Evolutionary conservation across 1,139 yeast genomes (phyloP), one percentile per base, ranked within the genome.

Genomic region (Sugiyamaella pinicola): DNA sequence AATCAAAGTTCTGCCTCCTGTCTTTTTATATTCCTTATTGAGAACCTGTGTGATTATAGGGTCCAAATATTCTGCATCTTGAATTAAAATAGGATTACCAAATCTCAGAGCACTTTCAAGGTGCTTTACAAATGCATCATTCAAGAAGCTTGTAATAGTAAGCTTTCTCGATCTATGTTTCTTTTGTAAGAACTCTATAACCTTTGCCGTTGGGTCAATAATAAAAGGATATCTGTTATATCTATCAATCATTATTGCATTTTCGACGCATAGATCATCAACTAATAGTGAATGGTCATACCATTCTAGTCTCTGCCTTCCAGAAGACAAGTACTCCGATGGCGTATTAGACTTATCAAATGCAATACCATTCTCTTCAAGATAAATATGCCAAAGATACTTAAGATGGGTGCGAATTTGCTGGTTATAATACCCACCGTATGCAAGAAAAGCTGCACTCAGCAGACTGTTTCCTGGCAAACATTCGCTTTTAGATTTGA

Each of bases 31-130:
- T 56, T 88, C 96, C 43, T 74, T 73, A 51, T 82, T 76, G 43
- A 93, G 69, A 1, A 91, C 68, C 0, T 85, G 75, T 54, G 81
- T 81, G 19, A 91, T 65, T 10, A 87, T 71, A 0, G 97, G 96
- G 66, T 91, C 93, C 64, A 81, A 82, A 60, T 78, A 73, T 64
- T 91, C 97, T 2, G 91, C 89, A 68, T 91, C 95, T 61, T 81
- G 82, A 28, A 91, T 77, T 10, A 91, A 65, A 8, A 91, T 72
- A 0, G 79, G 65, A 3, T 89, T 90, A 7, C 99, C 98, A 74
- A 91, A 91, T 56, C 95, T 74, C 24, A 91, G 68, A 0, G 96
- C 84, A 64, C 89, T 86, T 64, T 89, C 96, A 22, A 91, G 68
- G 51, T 82, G 87, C 61, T 82, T 85, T 3, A 79, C 66, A 65